Percentiles rank a stretch among this genome's conserved stretches.
phyloP scores from a whole-genome alignment of 306 rosid genomes.

The Inga laurina region DNA sequence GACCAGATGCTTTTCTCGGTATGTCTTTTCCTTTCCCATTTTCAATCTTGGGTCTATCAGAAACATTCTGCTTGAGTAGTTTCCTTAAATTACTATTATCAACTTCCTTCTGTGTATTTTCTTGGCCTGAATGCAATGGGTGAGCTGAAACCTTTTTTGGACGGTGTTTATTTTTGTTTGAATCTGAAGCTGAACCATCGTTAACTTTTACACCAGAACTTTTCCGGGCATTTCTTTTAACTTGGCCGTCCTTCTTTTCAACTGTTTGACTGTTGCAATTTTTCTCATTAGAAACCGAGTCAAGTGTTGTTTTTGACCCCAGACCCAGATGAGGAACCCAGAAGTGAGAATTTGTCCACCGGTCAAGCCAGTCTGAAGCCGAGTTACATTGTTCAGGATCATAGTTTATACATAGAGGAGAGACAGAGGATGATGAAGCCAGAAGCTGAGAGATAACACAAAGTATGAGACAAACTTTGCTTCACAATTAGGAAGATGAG shows the following conservation, averaged over 20 bases:
- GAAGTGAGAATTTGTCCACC: constrained; percentile 46
- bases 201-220: constrained; percentile 17
- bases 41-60: constrained; percentile 26
- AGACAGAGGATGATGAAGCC: constrained; percentile 33
- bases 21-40: constrained; percentile 26
- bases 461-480: neutral
- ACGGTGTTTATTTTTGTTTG: constrained; percentile 26
- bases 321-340: constrained; percentile 36
- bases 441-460: constrained; percentile 37
- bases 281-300: constrained; percentile 25
- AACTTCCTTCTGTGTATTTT: constrained; percentile 32
- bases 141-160: constrained; percentile 28
- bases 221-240: constrained; percentile 31
- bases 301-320: constrained; percentile 10
- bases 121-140: constrained; percentile 33
- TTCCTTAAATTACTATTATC: constrained; percentile 35
- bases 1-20: constrained; percentile 16
- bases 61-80: constrained; percentile 16
- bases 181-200: constrained; percentile 20
- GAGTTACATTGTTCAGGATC: constrained; percentile 33
- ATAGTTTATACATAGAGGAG: constrained; percentile 27
- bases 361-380: constrained; percentile 44
- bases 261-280: constrained; percentile 16
- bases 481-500: constrained; percentile 4
- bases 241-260: constrained; percentile 18